These are phyloP conservation scores for Calvatia gigantea DNA, from an alignment of 768 basidiomycete genomes.

Conservation along the genomic window DNA sequence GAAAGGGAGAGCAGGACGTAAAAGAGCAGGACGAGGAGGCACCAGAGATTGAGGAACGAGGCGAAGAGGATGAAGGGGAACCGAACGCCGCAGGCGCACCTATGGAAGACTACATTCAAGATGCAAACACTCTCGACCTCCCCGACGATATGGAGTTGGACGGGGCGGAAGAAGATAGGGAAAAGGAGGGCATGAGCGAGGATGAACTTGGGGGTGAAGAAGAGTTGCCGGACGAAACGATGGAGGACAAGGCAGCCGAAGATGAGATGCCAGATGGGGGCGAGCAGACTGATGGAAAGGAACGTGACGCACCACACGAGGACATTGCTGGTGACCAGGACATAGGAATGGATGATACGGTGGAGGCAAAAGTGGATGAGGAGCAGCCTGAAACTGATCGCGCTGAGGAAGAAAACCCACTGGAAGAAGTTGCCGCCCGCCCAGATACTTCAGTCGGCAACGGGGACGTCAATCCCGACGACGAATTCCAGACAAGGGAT, in stretches of 20 bases:
- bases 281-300: conserved; percentile 60
- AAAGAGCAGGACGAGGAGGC: conserved; percentile 9
- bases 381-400: conserved; percentile 24
- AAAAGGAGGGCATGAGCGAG: conserved; percentile 7
- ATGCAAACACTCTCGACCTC: conserved; percentile 82
- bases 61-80: conserved; percentile 37
- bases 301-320: conserved; percentile 27
- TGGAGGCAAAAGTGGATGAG: conserved; percentile 28
- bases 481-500: conserved; percentile 18
- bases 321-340: conserved; percentile 28
- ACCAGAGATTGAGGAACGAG: conserved; percentile 21
- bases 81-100: conserved; percentile 57
- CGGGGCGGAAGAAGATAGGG: conserved; percentile 30
- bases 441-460: conserved; percentile 45
- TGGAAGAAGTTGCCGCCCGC: conserved; percentile 32
- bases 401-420: conserved; percentile 25
- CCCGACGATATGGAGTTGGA: conserved; percentile 82
- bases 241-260: conserved; percentile 21
- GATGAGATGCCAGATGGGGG: conserved; percentile 56
- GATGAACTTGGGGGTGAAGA: conserved; percentile 81
- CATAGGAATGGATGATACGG: conserved; percentile 27
- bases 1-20: conserved; percentile 14
- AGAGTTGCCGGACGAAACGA: conserved; percentile 35
- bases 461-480: conserved; percentile 30
- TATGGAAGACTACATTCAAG: conserved; percentile 72